A percentile compares a stretch with the other conserved stretches of the same genome.
Evolutionary conservation across 225 moss, liverwort and hornwort genomes (phyloP).

Genomic region (Takakia lepidozioides): DNA sequence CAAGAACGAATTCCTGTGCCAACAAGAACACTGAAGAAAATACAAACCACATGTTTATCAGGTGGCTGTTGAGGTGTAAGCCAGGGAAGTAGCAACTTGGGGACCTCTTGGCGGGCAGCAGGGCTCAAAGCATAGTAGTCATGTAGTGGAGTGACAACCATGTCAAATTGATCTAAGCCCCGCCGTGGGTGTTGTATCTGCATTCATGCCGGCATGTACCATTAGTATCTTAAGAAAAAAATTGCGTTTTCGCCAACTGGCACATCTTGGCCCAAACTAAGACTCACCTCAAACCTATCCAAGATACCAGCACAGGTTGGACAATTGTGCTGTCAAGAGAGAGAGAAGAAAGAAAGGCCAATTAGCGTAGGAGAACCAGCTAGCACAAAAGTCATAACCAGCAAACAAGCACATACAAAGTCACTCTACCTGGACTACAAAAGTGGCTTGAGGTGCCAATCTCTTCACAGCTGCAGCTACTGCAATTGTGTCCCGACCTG

Average conservation of each 20-base stretch:
- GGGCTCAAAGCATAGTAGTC: constrained; percentile 86
- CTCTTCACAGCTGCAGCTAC: constrained; percentile 77
- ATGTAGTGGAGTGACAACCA: constrained; percentile 85
- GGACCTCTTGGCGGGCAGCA: constrained; percentile 76
- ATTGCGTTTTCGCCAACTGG: no score
- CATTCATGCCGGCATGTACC: constrained; percentile 1
- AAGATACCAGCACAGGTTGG: background rate
- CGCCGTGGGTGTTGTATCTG: constrained; percentile 96
- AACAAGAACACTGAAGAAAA: no score
- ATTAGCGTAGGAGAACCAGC: no score
- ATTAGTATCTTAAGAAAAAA: no score
- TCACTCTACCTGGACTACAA: constrained; percentile 65
- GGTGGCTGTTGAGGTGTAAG: constrained; percentile 82
- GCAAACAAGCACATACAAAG: no score
- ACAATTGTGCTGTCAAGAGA: background rate
- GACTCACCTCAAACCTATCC: no score
- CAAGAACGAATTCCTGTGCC: no score
- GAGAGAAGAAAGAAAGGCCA: background rate
- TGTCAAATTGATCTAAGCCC: constrained; percentile 69
- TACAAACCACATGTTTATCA: constrained; percentile 79
- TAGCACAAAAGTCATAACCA: no score
- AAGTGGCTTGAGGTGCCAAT: constrained; percentile 77
- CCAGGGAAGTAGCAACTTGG: constrained; percentile 72
- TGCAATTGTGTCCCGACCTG: constrained; percentile 85
- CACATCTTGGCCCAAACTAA: no score